Conservation (phyloP, 352 stramenopile species). For the Globisporangium abappressorium region DNA sequence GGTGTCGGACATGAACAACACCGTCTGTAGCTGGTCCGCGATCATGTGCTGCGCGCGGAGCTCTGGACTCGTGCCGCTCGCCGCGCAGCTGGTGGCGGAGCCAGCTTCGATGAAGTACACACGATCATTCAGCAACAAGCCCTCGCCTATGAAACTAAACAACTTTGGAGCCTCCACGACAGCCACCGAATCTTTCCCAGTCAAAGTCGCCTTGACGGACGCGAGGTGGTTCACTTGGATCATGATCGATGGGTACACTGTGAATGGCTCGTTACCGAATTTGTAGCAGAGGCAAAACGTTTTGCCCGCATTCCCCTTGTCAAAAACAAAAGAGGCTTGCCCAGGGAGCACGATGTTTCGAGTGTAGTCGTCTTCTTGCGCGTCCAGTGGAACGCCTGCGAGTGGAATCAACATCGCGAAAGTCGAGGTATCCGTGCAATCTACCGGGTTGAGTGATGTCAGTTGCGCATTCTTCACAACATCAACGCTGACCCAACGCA, state of each 20-base stretch:
- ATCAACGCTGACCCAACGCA: constrained; percentile 52
- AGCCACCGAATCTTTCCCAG: constrained; percentile 34
- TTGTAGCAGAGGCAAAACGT: constrained; percentile 67
- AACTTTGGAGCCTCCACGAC: constrained; percentile 51
- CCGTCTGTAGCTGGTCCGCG: constrained; percentile 24
- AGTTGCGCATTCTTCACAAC: constrained; percentile 30
- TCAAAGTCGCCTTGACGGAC: constrained; percentile 22
- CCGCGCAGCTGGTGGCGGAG: constrained; percentile 28
- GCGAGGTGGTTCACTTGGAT: constrained; percentile 49
- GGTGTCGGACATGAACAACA: constrained; percentile 34
- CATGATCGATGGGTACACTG: constrained; percentile 38
- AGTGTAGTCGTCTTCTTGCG: constrained; percentile 45
- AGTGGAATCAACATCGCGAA: constrained; percentile 32
- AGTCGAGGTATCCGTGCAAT: constrained; percentile 38
- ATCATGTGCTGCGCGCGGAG: constrained; percentile 36
- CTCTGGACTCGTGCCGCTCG: constrained; percentile 29
- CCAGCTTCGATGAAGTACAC: constrained; percentile 55
- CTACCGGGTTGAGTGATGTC: constrained; percentile 14
- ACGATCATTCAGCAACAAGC: constrained; percentile 48
- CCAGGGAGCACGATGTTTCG: constrained; percentile 22
- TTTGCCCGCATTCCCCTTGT: constrained; percentile 36
- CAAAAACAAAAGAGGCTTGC: constrained; percentile 33
- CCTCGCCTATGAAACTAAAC: constrained; percentile 51
- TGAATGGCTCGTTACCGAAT: constrained; percentile 63
- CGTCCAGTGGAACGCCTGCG: constrained; percentile 12